Percentiles rank a stretch among this genome's conserved stretches.
Conservation (phyloP, 257 asterid genomes). For the Solanum chilense region DNA sequence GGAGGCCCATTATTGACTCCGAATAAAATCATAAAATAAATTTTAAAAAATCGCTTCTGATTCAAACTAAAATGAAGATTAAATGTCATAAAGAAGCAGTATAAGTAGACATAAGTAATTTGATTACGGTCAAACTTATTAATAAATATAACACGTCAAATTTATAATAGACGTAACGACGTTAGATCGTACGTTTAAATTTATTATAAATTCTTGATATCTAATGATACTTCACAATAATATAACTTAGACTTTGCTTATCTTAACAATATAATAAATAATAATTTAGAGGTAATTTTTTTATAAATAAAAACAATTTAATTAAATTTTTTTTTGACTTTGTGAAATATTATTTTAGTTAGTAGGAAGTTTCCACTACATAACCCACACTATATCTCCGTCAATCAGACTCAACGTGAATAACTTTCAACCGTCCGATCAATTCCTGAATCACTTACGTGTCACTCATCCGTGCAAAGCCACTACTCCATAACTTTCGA, state of each 20-base stretch:
- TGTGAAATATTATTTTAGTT: not conserved
- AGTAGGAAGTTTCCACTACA: not conserved
- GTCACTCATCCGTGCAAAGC: not conserved
- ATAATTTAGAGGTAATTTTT: too few relatives aligned
- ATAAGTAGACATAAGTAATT: not conserved
- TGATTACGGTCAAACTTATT: not conserved
- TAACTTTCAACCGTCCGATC: not conserved
- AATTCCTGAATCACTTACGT: not conserved
- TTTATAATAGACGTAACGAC: not conserved
- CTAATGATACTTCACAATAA: not conserved
- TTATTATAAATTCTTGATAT: not conserved
- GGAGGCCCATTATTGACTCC: too few relatives aligned
- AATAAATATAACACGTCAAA: not conserved
- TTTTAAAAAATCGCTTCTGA: not conserved
- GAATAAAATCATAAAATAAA: too few relatives aligned
- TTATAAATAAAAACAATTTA: too few relatives aligned
- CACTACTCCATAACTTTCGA: not conserved
- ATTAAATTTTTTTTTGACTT: not conserved
- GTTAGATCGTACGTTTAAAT: not conserved
- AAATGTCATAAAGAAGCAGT: not conserved
- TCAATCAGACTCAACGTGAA: not conserved
- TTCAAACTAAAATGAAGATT: not conserved
- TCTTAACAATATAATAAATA: too few relatives aligned
- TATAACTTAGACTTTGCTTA: not conserved
- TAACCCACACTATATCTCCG: not conserved